Base-by-base conservation (phyloP, 2,329 filamentous ascomycete species). In the Colletotrichum tanaceti region DNA sequence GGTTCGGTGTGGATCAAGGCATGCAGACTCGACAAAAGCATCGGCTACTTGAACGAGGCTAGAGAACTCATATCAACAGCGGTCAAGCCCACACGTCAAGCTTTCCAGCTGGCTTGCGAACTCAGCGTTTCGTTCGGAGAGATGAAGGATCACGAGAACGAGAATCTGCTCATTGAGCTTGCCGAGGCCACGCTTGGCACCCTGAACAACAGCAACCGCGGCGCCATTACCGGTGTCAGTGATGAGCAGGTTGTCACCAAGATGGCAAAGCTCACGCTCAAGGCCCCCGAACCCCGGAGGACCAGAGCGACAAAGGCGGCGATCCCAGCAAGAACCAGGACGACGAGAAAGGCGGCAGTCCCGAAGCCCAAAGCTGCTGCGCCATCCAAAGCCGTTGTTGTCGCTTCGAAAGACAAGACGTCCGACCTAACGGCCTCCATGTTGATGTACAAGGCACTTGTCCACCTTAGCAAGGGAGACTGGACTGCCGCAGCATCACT, bases 1-100 rank as follows among this genome's bases (percentile, higher is more conserved):
- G 87, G 86, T 1, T 84, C 82, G 2, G 79, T 89, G n/a, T 86
- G 83, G 68, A 78, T 86, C 55, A 86, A 83, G 68, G 87, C 87
- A n/a, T 86, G 87, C 24, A 83, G 89, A 60, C 77, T 89, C 2
- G 81, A 87, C 0, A 87, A 88, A 68, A 87, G 91, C 1, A 78
- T 85, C 1, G 81, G 86, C 28, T 79, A 86, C n/a, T 81, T 88
- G 3, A 80, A 84, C 5, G 83, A 86, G 43, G 87, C 87, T 7
- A 83, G 86, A 35, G 78, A 84, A 14, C 78, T 85, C 28, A 83
- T 90, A 47, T 41, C 49, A 24, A 70, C 85, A 0, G 74, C 76
- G 1, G 79, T 83, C 4, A 80, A 84, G 65, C 78, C 81, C 54
- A 83, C 83, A 0, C 81, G 78, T 77, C 74, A 81, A 71, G 74